Conservation (phyloP, 768 basidiomycete species). For the Termitomyces sp. region DNA sequence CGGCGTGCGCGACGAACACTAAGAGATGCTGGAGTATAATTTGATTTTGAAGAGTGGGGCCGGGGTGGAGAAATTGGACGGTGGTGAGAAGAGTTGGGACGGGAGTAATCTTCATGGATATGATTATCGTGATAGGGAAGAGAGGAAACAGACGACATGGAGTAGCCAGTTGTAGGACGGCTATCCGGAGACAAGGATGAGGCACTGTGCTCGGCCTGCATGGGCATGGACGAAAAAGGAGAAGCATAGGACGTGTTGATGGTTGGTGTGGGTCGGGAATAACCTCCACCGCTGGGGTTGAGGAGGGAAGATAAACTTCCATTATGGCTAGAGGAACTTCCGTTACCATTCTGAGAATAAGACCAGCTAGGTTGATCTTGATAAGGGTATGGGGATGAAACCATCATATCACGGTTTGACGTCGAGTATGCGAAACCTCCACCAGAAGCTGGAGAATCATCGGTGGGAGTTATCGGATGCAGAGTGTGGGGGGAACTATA, state of each 20-base stretch:
- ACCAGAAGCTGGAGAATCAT: constrained; percentile 58
- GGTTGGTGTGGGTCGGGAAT: constrained; percentile 60
- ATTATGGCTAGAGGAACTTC: constrained; percentile 59
- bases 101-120: constrained; percentile 61
- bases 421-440: constrained; percentile 41
- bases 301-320: constrained; percentile 75
- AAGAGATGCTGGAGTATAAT: constrained; percentile 48
- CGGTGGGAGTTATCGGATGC: constrained; percentile 66
- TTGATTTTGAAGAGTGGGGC: constrained; percentile 58
- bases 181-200: constrained; percentile 82
- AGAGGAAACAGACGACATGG: constrained; percentile 79
- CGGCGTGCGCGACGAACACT: constrained; percentile 72
- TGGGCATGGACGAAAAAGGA: constrained; percentile 67
- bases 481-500: constrained; percentile 60
- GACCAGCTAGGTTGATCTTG: constrained; percentile 57
- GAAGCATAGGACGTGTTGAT: constrained; percentile 72
- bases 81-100: constrained; percentile 73
- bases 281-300: constrained; percentile 63
- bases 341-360: constrained; percentile 39
- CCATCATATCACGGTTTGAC: constrained; percentile 39
- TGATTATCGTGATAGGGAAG: constrained; percentile 63
- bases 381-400: constrained; percentile 58
- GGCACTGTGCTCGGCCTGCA: constrained; percentile 64
- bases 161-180: constrained; percentile 83
- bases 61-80: constrained; percentile 67